phyloP scores from a whole-genome alignment of 768 basidiomycete genomes.

The Inosperma sp. region DNA sequence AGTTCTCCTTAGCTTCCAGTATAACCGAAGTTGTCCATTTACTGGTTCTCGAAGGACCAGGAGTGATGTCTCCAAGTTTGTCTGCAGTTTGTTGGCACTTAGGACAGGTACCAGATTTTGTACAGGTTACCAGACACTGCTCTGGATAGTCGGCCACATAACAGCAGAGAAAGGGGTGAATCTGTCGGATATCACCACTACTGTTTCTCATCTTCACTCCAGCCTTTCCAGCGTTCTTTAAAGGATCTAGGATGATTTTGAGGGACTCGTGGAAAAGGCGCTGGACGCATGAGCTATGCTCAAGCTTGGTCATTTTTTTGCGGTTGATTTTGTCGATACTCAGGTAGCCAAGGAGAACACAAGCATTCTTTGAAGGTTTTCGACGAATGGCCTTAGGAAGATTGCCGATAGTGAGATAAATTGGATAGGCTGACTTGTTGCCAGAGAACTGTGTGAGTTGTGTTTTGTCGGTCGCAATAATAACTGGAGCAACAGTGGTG shows the following conservation, averaged over 20 bases:
- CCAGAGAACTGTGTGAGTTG: constrained; percentile 33
- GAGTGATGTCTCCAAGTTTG: background rate
- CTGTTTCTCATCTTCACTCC: constrained; percentile 33
- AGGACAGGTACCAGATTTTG: constrained; percentile 18
- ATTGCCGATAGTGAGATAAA: constrained; percentile 43
- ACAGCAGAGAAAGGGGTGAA: constrained; percentile 15
- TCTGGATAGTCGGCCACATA: constrained; percentile 35
- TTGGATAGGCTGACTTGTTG: constrained; percentile 37
- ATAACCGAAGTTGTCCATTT: background rate
- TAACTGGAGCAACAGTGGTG: constrained; percentile 33
- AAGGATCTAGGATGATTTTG: constrained; percentile 27
- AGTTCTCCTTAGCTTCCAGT: background rate
- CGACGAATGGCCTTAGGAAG: constrained; percentile 30
- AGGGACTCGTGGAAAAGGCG: constrained; percentile 37
- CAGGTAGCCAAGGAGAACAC: constrained; percentile 29
- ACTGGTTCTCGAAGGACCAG: background rate
- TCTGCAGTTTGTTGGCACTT: constrained; percentile 7
- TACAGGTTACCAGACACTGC: constrained; percentile 34
- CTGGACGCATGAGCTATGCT: constrained; percentile 13
- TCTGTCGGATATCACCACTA: constrained; percentile 23
- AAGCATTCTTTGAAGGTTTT: constrained; percentile 30
- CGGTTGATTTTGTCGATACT: constrained; percentile 28
- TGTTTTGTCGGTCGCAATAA: constrained; percentile 37
- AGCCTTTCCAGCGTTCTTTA: constrained; percentile 16
- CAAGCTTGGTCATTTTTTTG: constrained; percentile 2